Evolutionary conservation across 2,329 filamentous ascomycete species (phyloP), one percentile per base, ranked within the genome.

Genomic region (Lecanoromycetidae sp.): DNA sequence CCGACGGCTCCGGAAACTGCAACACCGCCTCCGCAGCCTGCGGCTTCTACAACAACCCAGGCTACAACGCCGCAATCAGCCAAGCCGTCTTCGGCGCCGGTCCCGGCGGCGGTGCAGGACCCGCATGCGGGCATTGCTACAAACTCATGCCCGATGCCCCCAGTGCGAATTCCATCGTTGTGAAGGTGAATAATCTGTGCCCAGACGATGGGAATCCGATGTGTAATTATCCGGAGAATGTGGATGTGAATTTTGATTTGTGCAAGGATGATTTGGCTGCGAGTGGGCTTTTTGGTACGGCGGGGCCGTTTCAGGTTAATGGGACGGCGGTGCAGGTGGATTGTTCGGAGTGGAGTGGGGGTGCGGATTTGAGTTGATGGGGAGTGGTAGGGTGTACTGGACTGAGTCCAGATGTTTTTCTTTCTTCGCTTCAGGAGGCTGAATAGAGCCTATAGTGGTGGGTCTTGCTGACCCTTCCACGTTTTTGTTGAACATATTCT

Each of bases 231-330:
- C n/a, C 39, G 4, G 46, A 17, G 12, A 8, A 64, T 4, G 63
- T 61, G 4, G 61, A 65, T 30, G 56, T 66, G 47, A 64, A 67
- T 54, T 66, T 67, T 53, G 63, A 67, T 40, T 56, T 66, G 30
- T 67, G 65, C 57, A 58, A 57, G 19, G 64, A 68, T 45, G 59
- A 57, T 10, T 63, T 61, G 13, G 65, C 65, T 3, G 57, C 54
- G n/a, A 51, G 41, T 2, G 64, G 63, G 2, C 55, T 67, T 38
- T 67, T 68, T 43, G 57, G 57, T 2, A 55, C 51, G 36, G 50
- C 46, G 19, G 57, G 58, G 5, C 56, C 58, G 13, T 58, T 60
- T 1, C 49, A 64, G 44, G 61, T 58, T 10, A 51, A 61, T 12
- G 63, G 62, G 1, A 61, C 51, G 26, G 63, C 63, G 35, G 48